phyloP scores from a whole-genome alignment of 2,329 filamentous ascomycete genomes.

The Colletotrichum spaethianum region DNA sequence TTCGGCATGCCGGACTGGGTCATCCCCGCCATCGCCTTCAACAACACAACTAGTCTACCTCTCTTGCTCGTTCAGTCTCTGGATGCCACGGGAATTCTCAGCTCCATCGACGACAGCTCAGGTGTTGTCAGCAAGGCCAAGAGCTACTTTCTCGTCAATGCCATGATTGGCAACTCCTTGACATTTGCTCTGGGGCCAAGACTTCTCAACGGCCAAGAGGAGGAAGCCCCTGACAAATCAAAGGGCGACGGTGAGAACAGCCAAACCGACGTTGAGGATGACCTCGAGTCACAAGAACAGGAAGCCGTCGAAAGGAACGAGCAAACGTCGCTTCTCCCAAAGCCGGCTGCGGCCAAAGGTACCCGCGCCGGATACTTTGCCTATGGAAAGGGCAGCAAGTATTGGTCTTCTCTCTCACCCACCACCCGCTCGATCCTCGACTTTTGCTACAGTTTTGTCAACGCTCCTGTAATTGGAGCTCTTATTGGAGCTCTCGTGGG shows the following conservation, averaged over 20 bases:
- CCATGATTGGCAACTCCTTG: slow-evolving; percentile 73
- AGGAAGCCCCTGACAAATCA: slow-evolving; percentile 32
- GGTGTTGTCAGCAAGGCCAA: slow-evolving; percentile 71
- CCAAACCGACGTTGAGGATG: background rate
- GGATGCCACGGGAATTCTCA: slow-evolving; percentile 68
- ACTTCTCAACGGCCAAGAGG: slow-evolving; percentile 37
- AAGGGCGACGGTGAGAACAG: background rate
- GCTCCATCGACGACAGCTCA: slow-evolving; percentile 60
- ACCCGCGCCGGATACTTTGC: slow-evolving; percentile 22
- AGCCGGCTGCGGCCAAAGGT: slow-evolving; percentile 50
- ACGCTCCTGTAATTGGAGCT: slow-evolving; percentile 74
- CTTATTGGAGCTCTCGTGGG: slow-evolving; percentile 72
- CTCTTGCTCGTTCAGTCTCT: slow-evolving; percentile 60
- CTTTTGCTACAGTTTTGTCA: slow-evolving; percentile 66
- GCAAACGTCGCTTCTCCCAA: slow-evolving; percentile 32
- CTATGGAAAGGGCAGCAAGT: slow-evolving; percentile 21
- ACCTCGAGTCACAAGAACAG: slow-evolving; percentile 34
- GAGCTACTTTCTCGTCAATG: slow-evolving; percentile 76
- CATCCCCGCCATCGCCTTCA: slow-evolving; percentile 62
- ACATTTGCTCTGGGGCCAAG: slow-evolving; percentile 74
- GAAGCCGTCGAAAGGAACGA: slow-evolving; percentile 31
- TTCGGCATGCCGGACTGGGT: slow-evolving; percentile 62
- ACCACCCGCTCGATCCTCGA: slow-evolving; percentile 50
- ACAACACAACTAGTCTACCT: slow-evolving; percentile 64
- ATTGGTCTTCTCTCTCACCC: slow-evolving; percentile 26